A percentile compares a stretch with the other conserved stretches of the same genome.
Evolutionary conservation across 352 stramenopile species (phyloP).

Genomic region (Pythium insidiosum): DNA sequence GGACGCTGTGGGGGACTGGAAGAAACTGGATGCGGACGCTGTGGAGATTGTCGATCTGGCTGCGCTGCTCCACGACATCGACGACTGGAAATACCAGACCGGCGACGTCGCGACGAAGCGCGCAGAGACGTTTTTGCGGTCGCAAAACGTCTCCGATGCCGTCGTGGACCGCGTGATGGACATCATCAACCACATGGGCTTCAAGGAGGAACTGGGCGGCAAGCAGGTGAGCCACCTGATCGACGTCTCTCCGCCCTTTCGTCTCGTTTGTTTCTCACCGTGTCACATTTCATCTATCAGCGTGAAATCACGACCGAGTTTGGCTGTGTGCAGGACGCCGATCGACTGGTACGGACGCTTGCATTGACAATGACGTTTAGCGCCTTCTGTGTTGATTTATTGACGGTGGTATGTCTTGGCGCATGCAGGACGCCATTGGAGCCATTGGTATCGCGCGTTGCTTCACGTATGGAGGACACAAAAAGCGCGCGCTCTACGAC

Average conservation of each 20-base stretch:
- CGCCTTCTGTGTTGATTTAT: too few species aligned
- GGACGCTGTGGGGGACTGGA: not conserved
- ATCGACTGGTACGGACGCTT: too few species aligned
- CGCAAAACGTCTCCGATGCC: slow-evolving; percentile 30
- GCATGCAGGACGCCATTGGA: slow-evolving; percentile 88
- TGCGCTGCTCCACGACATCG: slow-evolving; percentile 85
- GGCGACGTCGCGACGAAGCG: slow-evolving; percentile 47
- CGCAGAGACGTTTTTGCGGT: slow-evolving; percentile 44
- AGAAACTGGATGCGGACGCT: slow-evolving; percentile 45
- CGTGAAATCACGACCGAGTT: slow-evolving; percentile 51
- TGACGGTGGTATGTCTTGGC: too few species aligned
- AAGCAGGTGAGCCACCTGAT: too few species aligned
- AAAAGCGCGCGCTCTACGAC: slow-evolving; percentile 78
- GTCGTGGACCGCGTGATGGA: slow-evolving; percentile 67
- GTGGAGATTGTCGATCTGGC: slow-evolving; percentile 79
- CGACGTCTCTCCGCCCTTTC: too few species aligned
- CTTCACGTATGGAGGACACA: slow-evolving; percentile 86
- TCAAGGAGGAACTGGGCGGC: slow-evolving; percentile 72
- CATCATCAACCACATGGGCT: slow-evolving; percentile 80
- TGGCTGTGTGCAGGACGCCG: too few species aligned
- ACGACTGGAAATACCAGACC: slow-evolving; percentile 87
- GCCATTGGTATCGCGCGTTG: slow-evolving; percentile 87
- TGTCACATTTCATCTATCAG: too few species aligned
- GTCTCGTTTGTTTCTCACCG: too few species aligned
- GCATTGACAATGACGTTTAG: too few species aligned